phyloP scores from a whole-genome alignment of 2,329 filamentous ascomycete genomes.

The Xylaria sp. region DNA sequence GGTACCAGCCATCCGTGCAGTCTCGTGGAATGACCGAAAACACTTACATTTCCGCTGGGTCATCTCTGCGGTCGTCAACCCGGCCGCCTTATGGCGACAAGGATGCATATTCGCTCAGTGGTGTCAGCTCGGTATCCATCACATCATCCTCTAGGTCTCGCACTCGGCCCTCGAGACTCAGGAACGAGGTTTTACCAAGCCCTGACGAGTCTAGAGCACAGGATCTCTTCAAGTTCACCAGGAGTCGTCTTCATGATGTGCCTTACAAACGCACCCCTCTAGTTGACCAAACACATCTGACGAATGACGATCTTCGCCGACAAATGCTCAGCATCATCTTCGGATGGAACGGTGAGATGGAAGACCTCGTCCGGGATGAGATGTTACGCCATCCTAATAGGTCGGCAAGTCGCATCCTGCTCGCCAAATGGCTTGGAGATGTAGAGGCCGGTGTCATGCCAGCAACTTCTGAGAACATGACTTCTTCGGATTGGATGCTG shows the following conservation, averaged over 20 bases:
- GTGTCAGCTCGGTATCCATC: slow-evolving; percentile 61
- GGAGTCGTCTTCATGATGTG: slow-evolving; percentile 82
- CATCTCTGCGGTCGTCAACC: slow-evolving; percentile 60
- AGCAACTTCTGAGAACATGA: slow-evolving; percentile 85
- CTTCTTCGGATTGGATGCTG: slow-evolving; percentile 96
- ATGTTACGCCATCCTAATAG: slow-evolving; percentile 77
- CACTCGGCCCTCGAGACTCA: slow-evolving; percentile 73
- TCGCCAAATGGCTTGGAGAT: slow-evolving; percentile 93
- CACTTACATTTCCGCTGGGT: slow-evolving; percentile 76
- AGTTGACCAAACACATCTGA: slow-evolving; percentile 68
- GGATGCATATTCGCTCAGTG: slow-evolving; percentile 69
- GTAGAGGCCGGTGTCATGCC: slow-evolving; percentile 83
- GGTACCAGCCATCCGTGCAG: slow-evolving; percentile 61
- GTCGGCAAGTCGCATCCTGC: slow-evolving; percentile 81
- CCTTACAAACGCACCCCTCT: slow-evolving; percentile 78
- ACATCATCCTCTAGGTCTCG: slow-evolving; percentile 59
- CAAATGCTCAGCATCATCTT: slow-evolving; percentile 97
- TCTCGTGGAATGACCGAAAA: slow-evolving; percentile 69
- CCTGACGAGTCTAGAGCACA: slow-evolving; percentile 77
- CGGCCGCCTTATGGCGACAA: slow-evolving; percentile 49
- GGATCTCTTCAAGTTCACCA: slow-evolving; percentile 88
- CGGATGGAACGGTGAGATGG: slow-evolving; percentile 89
- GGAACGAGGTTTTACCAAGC: slow-evolving; percentile 82
- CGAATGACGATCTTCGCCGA: slow-evolving; percentile 81
- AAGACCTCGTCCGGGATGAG: slow-evolving; percentile 86